Base-by-base conservation (phyloP, 2,329 filamentous ascomycete genomes). In the Juglanconis oblonga region DNA sequence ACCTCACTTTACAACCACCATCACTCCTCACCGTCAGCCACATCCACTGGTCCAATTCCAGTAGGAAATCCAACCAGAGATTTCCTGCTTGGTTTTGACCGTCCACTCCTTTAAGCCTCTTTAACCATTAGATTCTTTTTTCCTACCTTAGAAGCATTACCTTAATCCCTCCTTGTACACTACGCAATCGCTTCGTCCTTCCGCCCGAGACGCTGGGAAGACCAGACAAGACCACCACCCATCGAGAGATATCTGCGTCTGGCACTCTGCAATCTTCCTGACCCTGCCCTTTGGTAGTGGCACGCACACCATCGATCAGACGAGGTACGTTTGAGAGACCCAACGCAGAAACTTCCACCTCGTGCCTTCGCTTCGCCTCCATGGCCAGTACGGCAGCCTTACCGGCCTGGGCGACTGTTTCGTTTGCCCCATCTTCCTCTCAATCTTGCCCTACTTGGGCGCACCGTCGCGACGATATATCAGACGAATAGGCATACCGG, bases 81-180 rank as follows among this genome's bases (percentile, higher is more conserved):
- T 78, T 81, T 77, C 74, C 76, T 74, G 47, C 81, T 85, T 59
- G 83, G 82, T 81, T 74, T 83, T 77, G 80, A 71, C 82, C 81
- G 82, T 85, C 82, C 82, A 77, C 80, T 85, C 82, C 78, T 79
- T 80, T 82, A 66, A 62, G 65, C 64, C 66, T 64, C 59, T 66
- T 65, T 66, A 47, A 52, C 52, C 40, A 57, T 66, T 57, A 57
- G 59, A 62, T 63, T 55, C 58, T 53, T 51, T 42, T 63, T 56
- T 54, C 24, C 13, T 31, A 53, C 52, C 56, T 52, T 40, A 60
- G 36, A 45, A 64, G 64, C 65, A 62, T 65, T 66, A 57, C 62
- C 54, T 63, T 65, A 64, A 63, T 66, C 49, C 59, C 60, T 52
- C 56, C 45, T 47, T 56, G 44, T 57, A 52, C 52, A 50, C 31